Evolutionary conservation across 2,329 filamentous ascomycete species (phyloP).

Genomic region (Stagonosporopsis rhizophila): DNA sequence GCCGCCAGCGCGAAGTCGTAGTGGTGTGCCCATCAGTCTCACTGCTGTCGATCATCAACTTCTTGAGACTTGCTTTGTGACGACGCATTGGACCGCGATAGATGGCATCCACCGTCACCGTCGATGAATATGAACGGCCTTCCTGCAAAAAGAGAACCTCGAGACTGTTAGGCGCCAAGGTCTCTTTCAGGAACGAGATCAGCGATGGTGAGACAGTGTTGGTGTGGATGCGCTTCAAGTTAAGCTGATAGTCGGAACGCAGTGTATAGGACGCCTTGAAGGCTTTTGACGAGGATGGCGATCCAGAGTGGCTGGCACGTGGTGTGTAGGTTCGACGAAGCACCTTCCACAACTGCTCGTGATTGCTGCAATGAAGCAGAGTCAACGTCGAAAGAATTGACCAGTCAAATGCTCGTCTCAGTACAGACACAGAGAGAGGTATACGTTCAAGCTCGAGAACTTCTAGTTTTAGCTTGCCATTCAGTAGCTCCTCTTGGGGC

Average conservation of each 20-base stretch:
- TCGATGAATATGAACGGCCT: slow-evolving; percentile 60
- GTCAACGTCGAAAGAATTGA: slow-evolving; percentile 73
- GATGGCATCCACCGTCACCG: slow-evolving; percentile 72
- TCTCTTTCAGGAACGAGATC: slow-evolving; percentile 77
- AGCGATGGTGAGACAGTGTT: slow-evolving; percentile 73
- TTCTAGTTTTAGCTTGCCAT: slow-evolving; percentile 70
- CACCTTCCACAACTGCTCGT: slow-evolving; percentile 77
- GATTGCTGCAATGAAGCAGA: slow-evolving; percentile 73
- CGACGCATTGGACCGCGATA: slow-evolving; percentile 73
- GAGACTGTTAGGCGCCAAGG: slow-evolving; percentile 78
- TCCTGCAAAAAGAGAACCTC: slow-evolving; percentile 82
- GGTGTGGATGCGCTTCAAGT: slow-evolving; percentile 76
- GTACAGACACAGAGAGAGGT: slow-evolving; percentile 73
- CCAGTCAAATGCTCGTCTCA: slow-evolving; percentile 78
- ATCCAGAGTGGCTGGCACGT: slow-evolving; percentile 41
- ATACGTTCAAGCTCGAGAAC: slow-evolving; percentile 78
- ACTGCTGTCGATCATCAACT: slow-evolving; percentile 76
- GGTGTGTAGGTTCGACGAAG: slow-evolving; percentile 64
- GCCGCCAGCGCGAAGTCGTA: slow-evolving; percentile 61
- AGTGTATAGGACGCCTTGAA: slow-evolving; percentile 50
- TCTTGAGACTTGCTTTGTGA: slow-evolving; percentile 74
- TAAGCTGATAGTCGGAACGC: slow-evolving; percentile 56
- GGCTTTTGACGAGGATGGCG: slow-evolving; percentile 45
- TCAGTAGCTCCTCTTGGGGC: slow-evolving; percentile 51
- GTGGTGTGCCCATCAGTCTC: slow-evolving; percentile 56